Evolutionary conservation across 179 eudicot species (phyloP).

Genomic region (Spergularia azorica): DNA sequence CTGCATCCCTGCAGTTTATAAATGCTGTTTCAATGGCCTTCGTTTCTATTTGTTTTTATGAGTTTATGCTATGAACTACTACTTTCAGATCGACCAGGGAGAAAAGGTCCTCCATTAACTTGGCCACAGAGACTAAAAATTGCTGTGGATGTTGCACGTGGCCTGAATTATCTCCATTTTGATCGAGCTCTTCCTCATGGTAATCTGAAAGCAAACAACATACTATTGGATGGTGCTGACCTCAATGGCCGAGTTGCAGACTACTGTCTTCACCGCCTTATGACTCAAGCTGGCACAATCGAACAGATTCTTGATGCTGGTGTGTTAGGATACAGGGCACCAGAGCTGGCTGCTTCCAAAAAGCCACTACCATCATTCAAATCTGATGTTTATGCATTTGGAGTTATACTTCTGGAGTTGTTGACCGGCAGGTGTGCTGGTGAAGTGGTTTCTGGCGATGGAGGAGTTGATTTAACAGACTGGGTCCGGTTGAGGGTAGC

Average conservation of each 20-base stretch:
- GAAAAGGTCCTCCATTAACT: slow-evolving; percentile 74
- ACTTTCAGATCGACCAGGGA: slow-evolving; percentile 85
- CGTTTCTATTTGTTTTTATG: neutral
- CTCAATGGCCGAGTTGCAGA: slow-evolving; percentile 81
- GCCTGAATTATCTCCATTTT: slow-evolving; percentile 91
- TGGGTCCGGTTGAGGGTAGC: slow-evolving; percentile 81
- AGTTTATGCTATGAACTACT: slow-evolving; percentile 10
- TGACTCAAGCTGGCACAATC: slow-evolving; percentile 88
- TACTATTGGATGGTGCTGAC: slow-evolving; percentile 75
- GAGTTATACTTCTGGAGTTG: slow-evolving; percentile 80
- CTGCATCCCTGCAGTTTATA: neutral
- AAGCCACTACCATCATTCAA: slow-evolving; percentile 91
- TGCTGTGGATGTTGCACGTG: slow-evolving; percentile 91
- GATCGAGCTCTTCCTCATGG: slow-evolving; percentile 94
- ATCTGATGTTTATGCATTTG: slow-evolving; percentile 89
- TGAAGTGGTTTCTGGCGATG: slow-evolving; percentile 81
- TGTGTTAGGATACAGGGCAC: slow-evolving; percentile 87
- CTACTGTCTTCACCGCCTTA: slow-evolving; percentile 93
- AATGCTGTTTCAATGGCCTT: neutral
- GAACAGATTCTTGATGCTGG: slow-evolving; percentile 96
- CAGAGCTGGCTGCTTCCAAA: slow-evolving; percentile 79
- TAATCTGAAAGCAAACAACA: slow-evolving; percentile 83
- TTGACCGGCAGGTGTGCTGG: slow-evolving; percentile 92
- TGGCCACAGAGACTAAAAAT: slow-evolving; percentile 88
- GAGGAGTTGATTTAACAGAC: slow-evolving; percentile 85